phyloP scores from a whole-genome alignment of 106 monocot genomes.

The Narthecium ossifragum region DNA sequence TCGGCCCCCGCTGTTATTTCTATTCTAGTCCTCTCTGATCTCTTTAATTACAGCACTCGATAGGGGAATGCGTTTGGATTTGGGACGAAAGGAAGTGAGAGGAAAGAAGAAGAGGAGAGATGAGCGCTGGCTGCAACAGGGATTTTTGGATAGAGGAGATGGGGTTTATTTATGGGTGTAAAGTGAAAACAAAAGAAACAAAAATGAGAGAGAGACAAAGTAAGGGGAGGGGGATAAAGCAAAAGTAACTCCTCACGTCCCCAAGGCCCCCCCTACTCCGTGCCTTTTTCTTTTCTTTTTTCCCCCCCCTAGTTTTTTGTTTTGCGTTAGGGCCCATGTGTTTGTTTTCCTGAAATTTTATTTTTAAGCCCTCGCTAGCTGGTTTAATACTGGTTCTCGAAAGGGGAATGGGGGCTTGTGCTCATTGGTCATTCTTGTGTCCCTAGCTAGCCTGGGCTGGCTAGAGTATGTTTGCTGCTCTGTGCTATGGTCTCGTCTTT shows the following conservation, averaged over 20 bases:
- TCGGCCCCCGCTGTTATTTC: background rate
- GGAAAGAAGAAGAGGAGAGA: background rate
- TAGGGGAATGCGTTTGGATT: background rate
- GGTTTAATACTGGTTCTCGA: too few relatives aligned
- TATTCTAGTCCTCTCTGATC: background rate
- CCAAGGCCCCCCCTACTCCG: too few relatives aligned
- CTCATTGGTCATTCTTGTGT: too few relatives aligned
- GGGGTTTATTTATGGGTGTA: background rate
- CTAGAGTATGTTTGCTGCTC: too few relatives aligned
- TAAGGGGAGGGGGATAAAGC: background rate
- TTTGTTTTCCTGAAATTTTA: background rate
- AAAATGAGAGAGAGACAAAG: background rate
- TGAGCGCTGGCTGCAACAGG: too few relatives aligned
- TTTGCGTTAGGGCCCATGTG: background rate
- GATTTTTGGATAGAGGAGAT: background rate
- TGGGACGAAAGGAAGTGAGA: background rate
- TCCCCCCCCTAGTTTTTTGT: slow-evolving; percentile 6
- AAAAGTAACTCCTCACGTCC: slow-evolving; percentile 10
- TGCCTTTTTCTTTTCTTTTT: too few relatives aligned
- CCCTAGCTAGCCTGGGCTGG: too few relatives aligned
- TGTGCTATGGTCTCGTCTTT: too few relatives aligned
- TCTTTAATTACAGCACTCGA: background rate
- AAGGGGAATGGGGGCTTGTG: too few relatives aligned
- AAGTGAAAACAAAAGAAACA: background rate
- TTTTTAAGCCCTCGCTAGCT: too few relatives aligned